Evolutionary conservation across 495 filamentous ascomycete genomes (phyloP), one percentile per base, ranked within the genome.

Genomic region (Antarctomyces pellizariae): DNA sequence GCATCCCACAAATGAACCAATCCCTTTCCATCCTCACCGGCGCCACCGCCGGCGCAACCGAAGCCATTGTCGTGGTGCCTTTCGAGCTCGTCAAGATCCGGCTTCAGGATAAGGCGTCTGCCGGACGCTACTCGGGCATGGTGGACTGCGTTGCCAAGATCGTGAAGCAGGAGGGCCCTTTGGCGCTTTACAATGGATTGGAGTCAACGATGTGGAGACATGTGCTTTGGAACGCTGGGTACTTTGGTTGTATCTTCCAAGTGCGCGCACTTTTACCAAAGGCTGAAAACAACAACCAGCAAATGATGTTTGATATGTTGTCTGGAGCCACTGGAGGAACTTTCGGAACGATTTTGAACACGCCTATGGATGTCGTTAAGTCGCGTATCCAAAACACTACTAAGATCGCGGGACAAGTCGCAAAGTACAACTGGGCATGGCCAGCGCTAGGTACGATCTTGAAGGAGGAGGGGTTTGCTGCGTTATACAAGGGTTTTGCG

Each of bases 401-500:
- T 38, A 82, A 74, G 51, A 55, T 92, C 12, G 46, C 75, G 23
- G 89, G 86, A 10, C 53, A 63, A 26, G 50, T 64, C 11, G 75
- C 73, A 36, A 97, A 95, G 61, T 97, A 97, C 54, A 92, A 92
- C 59, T 97, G 86, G 86, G 89, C 86, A 9, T 89, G 70, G 62
- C 75, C 77, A 18, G 69, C 76, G 22, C 54, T 92, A 10, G 73
- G 59, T 10, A 77, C 74, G 10, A 77, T 97, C 24, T 69, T 78
- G 52, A 79, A 64, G 53, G 86, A 97, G 55, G 86, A 97, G 45
- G 86, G 86, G 7, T 86, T 92, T 42, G 54, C 47, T 9, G 86
- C 86, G 7, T 57, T 97, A 25, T 97, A 97, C 56, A 97, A 97
- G 62, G 86, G 86, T 3, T 97, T 97, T 59, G 32, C 89, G 20